phyloP scores from a whole-genome alignment of 176 grass and related monocot genomes.

The Coix lacrymajobi region DNA sequence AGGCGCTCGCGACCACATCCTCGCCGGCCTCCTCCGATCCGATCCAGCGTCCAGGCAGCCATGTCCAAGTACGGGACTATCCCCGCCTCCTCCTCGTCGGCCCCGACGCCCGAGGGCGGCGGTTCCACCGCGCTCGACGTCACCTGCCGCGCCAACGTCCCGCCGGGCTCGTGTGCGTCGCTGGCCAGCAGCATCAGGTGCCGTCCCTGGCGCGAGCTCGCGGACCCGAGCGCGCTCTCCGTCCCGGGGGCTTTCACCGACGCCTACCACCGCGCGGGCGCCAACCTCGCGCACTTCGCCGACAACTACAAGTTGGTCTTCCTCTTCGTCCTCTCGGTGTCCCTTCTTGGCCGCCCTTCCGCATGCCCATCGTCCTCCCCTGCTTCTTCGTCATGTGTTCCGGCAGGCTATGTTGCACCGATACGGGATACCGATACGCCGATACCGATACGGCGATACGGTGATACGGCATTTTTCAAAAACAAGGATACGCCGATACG shows the following conservation, averaged over 20 bases:
- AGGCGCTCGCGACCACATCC: no score
- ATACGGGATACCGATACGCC: no score
- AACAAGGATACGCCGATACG: no score
- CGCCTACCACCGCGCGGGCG: slow-evolving; percentile 50
- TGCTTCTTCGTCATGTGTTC: slow-evolving; percentile 48
- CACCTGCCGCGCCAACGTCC: slow-evolving; percentile 83
- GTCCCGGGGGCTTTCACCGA: slow-evolving; percentile 41
- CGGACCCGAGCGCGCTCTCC: slow-evolving; percentile 31
- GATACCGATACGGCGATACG: no score
- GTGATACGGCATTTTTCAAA: no score
- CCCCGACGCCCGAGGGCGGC: not conserved
- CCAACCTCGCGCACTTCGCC: slow-evolving; percentile 67
- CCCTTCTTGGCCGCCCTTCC: slow-evolving; percentile 68
- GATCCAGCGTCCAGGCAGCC: not conserved
- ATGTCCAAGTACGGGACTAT: slow-evolving; percentile 92
- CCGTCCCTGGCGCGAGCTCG: slow-evolving; percentile 68
- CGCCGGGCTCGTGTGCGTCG: slow-evolving; percentile 42
- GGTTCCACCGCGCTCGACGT: slow-evolving; percentile 44
- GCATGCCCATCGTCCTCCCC: slow-evolving; percentile 65
- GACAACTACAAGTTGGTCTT: slow-evolving; percentile 78
- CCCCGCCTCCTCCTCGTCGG: slow-evolving; percentile 31
- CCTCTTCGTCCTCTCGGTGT: slow-evolving; percentile 56
- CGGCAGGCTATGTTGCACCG: no score
- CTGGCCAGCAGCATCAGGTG: slow-evolving; percentile 21
- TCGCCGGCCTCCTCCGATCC: not conserved